Conservation (phyloP, 768 basidiomycete genomes). For the Sistotremastrum niveocremeum region DNA sequence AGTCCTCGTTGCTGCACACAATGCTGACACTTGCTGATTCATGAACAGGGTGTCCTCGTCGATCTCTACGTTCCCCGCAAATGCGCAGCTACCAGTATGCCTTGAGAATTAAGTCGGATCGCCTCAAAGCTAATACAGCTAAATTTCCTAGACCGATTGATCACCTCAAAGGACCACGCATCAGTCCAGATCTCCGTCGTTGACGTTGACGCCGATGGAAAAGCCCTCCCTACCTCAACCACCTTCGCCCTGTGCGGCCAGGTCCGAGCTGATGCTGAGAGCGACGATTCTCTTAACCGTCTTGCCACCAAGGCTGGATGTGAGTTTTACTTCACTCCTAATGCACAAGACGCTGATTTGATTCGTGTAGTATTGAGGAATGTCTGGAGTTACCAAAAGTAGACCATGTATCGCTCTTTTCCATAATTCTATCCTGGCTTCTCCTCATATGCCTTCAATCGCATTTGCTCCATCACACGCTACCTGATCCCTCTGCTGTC, state of each 20-base stretch:
- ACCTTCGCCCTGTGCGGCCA: constrained; percentile 92
- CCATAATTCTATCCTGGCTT: background rate
- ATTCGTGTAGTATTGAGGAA: constrained; percentile 70
- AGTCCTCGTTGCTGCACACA: too few species aligned
- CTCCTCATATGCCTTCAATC: too few species aligned
- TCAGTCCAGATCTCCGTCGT: constrained; percentile 93
- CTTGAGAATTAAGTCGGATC: background rate
- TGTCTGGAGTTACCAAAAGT: constrained; percentile 95
- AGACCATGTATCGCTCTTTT: constrained; percentile 18
- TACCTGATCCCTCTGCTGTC: too few species aligned
- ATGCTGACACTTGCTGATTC: too few species aligned
- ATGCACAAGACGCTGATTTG: background rate
- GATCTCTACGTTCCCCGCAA: constrained; percentile 99
- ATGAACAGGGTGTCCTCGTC: constrained; percentile 79
- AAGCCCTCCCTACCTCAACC: constrained; percentile 63
- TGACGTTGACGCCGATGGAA: constrained; percentile 86
- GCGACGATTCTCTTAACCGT: constrained; percentile 93
- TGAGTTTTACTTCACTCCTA: constrained; percentile 33
- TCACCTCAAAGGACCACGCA: constrained; percentile 98
- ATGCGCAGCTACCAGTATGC: constrained; percentile 92
- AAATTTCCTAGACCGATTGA: constrained; percentile 66
- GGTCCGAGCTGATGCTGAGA: constrained; percentile 90
- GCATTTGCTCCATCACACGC: too few species aligned
- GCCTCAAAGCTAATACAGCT: background rate
- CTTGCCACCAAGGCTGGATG: constrained; percentile 89